These are phyloP conservation scores for Brassica incana DNA, from an alignment of 345 rosid genomes.

Conservation along the genomic window DNA sequence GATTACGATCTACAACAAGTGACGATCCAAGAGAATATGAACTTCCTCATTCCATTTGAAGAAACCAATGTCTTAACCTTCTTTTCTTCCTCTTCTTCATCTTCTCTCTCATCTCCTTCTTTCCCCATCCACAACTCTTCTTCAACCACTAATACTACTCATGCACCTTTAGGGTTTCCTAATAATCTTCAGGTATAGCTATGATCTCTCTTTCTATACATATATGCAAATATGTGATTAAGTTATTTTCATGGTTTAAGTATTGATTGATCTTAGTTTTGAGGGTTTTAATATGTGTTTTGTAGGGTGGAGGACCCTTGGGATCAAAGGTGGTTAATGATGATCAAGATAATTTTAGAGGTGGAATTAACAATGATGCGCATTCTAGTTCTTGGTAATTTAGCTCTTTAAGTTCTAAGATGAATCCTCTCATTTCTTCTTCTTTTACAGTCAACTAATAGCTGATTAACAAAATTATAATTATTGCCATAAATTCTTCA, in stretches of 20 bases:
- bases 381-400: conserved; percentile 41
- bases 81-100: conserved; percentile 48
- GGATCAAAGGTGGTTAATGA: conserved; percentile 39
- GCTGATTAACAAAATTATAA: not conserved
- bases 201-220: not conserved
- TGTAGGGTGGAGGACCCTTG: conserved; percentile 35
- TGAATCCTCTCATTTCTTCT: not conserved
- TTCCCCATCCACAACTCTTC: conserved; percentile 40
- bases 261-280: conserved; percentile 6
- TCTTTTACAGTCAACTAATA: not conserved
- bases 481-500: not conserved
- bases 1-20: conserved; percentile 67
- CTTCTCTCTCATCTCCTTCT: conserved; percentile 40
- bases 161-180: conserved; percentile 48
- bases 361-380: conserved; percentile 28
- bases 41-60: conserved; percentile 66
- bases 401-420: not conserved
- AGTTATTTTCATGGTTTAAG: not conserved
- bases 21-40: conserved; percentile 63
- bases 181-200: conserved; percentile 46
- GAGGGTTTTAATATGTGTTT: conserved; percentile 5
- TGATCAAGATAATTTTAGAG: conserved; percentile 26
- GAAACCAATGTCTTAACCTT: conserved; percentile 74
- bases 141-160: conserved; percentile 26
- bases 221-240: not conserved